Base-by-base conservation (phyloP, 2,329 filamentous ascomycete species). In the Colletotrichum lupini region DNA sequence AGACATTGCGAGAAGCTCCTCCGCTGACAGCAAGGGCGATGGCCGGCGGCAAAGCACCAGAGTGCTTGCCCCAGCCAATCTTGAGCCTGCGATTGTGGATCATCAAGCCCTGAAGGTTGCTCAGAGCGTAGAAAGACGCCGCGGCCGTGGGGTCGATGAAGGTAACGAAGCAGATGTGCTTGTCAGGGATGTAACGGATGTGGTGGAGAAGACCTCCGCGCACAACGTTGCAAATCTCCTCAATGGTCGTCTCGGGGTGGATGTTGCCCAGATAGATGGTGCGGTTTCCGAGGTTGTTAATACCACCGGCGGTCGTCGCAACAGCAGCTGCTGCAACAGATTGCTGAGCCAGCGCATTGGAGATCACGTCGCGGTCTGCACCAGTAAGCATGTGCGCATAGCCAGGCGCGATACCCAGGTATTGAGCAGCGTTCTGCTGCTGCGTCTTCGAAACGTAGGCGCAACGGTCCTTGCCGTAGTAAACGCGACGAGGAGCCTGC, bases 11-110 rank as follows among this genome's bases (percentile, higher is more conserved):
- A n/a, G 97, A 98, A 66, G 97, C 97, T 79, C 97, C 97, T 66
- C 96, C 97, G 77, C 95, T 98, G 66, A 99, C 97, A 59, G 97
- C 97, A 76, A 99, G 87, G 24, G 97, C 96, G 81, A 99, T 98
- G 8, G 97, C 97, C 24, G 97, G 95, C 52, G 97, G 97, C 30
- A 99, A 91, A 77, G 95, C 96, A 74, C 97, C 97, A 5, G 97
- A 99, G 84, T 99, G 97, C 88, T 99, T 99, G 76, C 97, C 97
- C 97, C 97, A 99, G 76, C 97, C 97, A 82, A 99, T 98, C 90
- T 99, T 99, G 77, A 99, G 88, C 66, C 97, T 92, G 76, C 97
- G 92, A 85, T 99, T 99, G 86, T 99, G 97, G 79, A 99, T 99
- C 97, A 99, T 99, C 76, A 99, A 87, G 28, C 97, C 97, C 82